Base-by-base conservation (phyloP, 768 basidiomycete species). In the Leccinum arenicola region DNA sequence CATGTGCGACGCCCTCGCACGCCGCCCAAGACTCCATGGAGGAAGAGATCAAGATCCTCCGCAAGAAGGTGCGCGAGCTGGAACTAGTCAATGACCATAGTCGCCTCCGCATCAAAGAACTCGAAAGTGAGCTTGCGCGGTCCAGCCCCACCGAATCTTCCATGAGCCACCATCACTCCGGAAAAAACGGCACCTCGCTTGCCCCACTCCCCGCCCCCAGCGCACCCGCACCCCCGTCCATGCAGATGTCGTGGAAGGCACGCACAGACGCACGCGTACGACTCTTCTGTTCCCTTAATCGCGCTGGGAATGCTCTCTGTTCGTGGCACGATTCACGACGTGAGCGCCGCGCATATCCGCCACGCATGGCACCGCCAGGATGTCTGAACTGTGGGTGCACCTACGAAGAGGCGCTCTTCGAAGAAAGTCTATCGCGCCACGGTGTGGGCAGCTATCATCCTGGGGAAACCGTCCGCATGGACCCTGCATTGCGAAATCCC, bases 321-420 rank as follows among this genome's bases (percentile, higher is more conserved):
- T 87, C 92, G 4, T 94, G 91, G 91, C 91, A 94, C 67, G 92
- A 94, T 72, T 91, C 91, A 2, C 81, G 91, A 50, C 84, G 91
- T 29, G 91, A 94, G 74, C 86, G 92, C 31, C 83, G 92, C 9
- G 79, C 80, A 0, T 84, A 82, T 65, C 89, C 91, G 4, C 90
- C 92, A 10, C 84, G 91, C 50, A 87, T 87, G 78, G 92, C 91
- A 5, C 91, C 91, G 10, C 75, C 80, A 0, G 88, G 89, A 10
- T 81, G 81, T 64, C 84, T 94, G 57, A 94, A 94, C 77, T 94
- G 91, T 65, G 91, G 92, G 7, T 94, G 91, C 77, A 87, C 89
- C 6, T 84, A 80, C 68, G 89, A 91, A 49, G 86, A 93, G 73
- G 91, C 91, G 4, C 82, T 94, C 7, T 94, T 94, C 68, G 91